Evolutionary conservation across 495 filamentous ascomycete species (phyloP), one percentile per base, ranked within the genome.

Genomic region (Penicillium verhagenii): DNA sequence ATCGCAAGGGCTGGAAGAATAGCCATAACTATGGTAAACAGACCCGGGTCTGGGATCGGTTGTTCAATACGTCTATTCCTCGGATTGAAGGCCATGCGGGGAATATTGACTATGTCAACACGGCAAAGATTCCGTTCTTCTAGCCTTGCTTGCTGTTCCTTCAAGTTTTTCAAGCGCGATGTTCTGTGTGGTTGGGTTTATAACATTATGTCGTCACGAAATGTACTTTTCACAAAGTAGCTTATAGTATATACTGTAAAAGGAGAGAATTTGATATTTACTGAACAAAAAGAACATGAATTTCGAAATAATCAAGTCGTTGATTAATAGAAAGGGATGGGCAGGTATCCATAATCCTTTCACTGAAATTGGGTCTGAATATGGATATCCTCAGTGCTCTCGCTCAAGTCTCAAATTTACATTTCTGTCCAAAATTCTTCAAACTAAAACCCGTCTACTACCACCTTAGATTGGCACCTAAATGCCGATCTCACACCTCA

Each of bases 21-120:
- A 73, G 70, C 23, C 60, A 76, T 50, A 76, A 76, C 37, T 76
- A 76, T 58, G 73, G 73, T 9, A 76, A 76, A 55, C 73, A 76
- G 65, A 74, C 71, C 0, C 55, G 73, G 6, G 58, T 76, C 13
- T 76, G 73, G 73, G 73, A 76, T 57, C 59, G 63, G 7, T 57
- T 76, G 21, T 76, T 74, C 55, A 72, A 72, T 4, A 76, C 73
- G 25, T 68, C 63, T 37, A 57, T 48, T 35, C 68, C 70, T 35
- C 56, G 73, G 18, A 68, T 76, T 31, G 73, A 76, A 55, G 65
- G 64, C 4, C 51, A 48, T 6, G 43, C 43, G 9, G 57, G 52
- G n/a, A 74, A 76, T 60, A 50, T 76, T 16, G 71, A 76, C 57
- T 76, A 73, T 61, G 61, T 52, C 9, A 69, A 72, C 46, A 58